Percentiles rank a stretch among this genome's conserved stretches.
Conservation (phyloP, 768 basidiomycete species). For the Mycena indigotica region DNA sequence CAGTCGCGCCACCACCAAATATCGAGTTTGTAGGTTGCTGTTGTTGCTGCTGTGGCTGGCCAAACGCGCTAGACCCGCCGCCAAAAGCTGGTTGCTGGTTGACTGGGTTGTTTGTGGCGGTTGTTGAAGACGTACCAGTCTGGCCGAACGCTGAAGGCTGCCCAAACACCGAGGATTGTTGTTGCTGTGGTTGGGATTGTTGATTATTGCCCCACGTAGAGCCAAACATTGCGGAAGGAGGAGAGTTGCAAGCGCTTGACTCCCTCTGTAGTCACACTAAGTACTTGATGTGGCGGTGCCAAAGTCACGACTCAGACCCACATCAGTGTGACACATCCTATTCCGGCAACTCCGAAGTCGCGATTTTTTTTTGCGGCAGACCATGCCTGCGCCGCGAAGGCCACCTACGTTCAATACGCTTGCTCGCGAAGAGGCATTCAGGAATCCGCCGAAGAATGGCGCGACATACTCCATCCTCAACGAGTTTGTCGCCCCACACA, state of each 20-base stretch:
- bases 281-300: not conserved
- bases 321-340: not conserved
- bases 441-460: conserved; percentile 67
- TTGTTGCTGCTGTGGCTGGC: conserved; percentile 60
- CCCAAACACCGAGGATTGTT: conserved; percentile 64
- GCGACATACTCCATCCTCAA: conserved; percentile 81
- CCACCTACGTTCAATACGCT: conserved; percentile 79
- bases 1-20: conserved; percentile 58
- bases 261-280: conserved; percentile 30
- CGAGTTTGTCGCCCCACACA: conserved; percentile 90
- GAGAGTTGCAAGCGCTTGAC: conserved; percentile 20
- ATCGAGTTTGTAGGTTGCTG: conserved; percentile 73
- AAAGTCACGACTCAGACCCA: not conserved
- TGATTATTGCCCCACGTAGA: conserved; percentile 74
- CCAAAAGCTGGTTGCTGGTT: conserved; percentile 52
- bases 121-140: conserved; percentile 43
- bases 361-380: conserved; percentile 14
- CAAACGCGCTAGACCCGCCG: conserved; percentile 54
- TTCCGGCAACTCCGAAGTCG: not conserved
- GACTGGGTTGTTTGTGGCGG: conserved; percentile 16
- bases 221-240: conserved; percentile 58
- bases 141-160: conserved; percentile 68
- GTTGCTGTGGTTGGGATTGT: conserved; percentile 56
- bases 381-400: conserved; percentile 57
- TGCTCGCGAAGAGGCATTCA: conserved; percentile 74